Evolutionary conservation across 768 basidiomycete species (phyloP).

Genomic region (Botryobasidium botryosum): DNA sequence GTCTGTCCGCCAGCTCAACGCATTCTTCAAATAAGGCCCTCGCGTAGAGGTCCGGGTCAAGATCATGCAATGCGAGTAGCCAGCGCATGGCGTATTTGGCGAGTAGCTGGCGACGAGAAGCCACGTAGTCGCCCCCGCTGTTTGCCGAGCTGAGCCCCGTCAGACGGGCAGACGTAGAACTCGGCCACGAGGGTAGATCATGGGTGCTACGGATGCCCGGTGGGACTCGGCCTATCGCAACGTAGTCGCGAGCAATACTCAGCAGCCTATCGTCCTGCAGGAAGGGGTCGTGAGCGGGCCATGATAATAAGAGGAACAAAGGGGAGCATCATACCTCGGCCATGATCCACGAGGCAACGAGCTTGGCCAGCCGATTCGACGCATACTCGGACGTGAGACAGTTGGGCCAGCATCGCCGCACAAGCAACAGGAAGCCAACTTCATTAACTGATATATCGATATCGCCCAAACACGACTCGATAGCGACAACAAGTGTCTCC

Average conservation of each 20-base stretch:
- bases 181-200: constrained; percentile 41
- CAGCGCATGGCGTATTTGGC: constrained; percentile 44
- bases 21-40: constrained; percentile 32
- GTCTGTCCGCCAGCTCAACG: constrained; percentile 23
- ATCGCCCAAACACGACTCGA: constrained; percentile 55
- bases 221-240: constrained; percentile 36
- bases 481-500: constrained; percentile 49
- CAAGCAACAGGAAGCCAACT: constrained; percentile 50
- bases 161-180: constrained; percentile 4
- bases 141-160: constrained; percentile 8
- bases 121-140: constrained; percentile 49
- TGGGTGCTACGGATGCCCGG: constrained; percentile 43
- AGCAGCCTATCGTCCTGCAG: constrained; percentile 49
- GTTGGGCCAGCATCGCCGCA: constrained; percentile 56
- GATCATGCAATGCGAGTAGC: constrained; percentile 51
- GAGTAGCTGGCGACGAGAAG: constrained; percentile 36
- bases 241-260: constrained; percentile 46
- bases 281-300: neutral
- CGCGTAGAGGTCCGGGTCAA: constrained; percentile 37
- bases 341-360: constrained; percentile 52
- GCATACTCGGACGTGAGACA: constrained; percentile 57
- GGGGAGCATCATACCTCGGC: constrained; percentile 35
- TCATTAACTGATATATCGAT: constrained; percentile 62
- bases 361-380: constrained; percentile 38
- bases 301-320: neutral